Evolutionary conservation across 2,329 filamentous ascomycete species (phyloP).

Genomic region (Fusarium compactum): DNA sequence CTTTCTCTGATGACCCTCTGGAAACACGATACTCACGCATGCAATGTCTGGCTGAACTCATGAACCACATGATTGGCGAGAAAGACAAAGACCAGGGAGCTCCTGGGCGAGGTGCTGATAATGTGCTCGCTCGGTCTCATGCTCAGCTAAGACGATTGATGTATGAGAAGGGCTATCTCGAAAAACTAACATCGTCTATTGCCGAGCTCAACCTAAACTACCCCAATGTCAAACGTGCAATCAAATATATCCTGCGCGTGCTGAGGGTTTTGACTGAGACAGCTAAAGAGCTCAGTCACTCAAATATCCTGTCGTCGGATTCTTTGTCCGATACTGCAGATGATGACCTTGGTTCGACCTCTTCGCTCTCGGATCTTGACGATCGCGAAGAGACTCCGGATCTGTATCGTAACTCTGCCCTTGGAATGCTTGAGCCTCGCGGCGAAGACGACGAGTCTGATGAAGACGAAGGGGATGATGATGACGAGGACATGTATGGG

Average conservation of each 20-base stretch:
- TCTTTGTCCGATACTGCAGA: slow-evolving; percentile 77
- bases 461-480: slow-evolving; percentile 77
- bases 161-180: slow-evolving; percentile 97
- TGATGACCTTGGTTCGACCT: slow-evolving; percentile 88
- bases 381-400: slow-evolving; percentile 95
- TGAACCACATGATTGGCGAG: slow-evolving; percentile 90
- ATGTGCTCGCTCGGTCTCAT: slow-evolving; percentile 69
- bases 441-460: slow-evolving; percentile 86
- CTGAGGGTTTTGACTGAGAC: slow-evolving; percentile 88
- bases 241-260: slow-evolving; percentile 95
- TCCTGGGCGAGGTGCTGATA: slow-evolving; percentile 55
- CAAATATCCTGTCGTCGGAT: slow-evolving; percentile 76
- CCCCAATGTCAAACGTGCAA: slow-evolving; percentile 89
- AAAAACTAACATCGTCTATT: slow-evolving; percentile 88
- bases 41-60: slow-evolving; percentile 88
- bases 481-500: slow-evolving; percentile 92
- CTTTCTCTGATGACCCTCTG: slow-evolving; percentile 79
- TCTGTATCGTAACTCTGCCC: slow-evolving; percentile 93
- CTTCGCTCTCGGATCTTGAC: slow-evolving; percentile 88
- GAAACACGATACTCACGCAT: slow-evolving; percentile 90
- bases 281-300: slow-evolving; percentile 85
- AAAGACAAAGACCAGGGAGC: slow-evolving; percentile 72
- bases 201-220: slow-evolving; percentile 97
- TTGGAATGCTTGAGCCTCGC: slow-evolving; percentile 92
- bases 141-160: slow-evolving; percentile 91